Percentiles rank a stretch among this genome's conserved stretches.
Evolutionary conservation across 768 basidiomycete species (phyloP).

Genomic region (Favolaschia claudopus): DNA sequence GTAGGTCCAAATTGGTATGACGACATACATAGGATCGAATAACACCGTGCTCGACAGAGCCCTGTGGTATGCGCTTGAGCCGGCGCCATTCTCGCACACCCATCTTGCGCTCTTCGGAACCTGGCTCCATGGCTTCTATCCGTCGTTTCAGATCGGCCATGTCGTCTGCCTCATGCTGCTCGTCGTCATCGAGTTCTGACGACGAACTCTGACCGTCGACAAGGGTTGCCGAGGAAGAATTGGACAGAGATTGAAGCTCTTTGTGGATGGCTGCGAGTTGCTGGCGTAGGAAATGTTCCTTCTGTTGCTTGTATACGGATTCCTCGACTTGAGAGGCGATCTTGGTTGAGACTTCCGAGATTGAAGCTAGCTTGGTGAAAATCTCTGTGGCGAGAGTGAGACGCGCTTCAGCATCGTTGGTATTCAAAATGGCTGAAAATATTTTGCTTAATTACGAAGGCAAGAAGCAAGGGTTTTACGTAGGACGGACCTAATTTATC

Average conservation of each 20-base stretch:
- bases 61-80: conserved; percentile 86
- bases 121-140: conserved; percentile 76
- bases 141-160: conserved; percentile 73
- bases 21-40: conserved; percentile 78
- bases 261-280: conserved; percentile 83
- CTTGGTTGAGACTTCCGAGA: conserved; percentile 82
- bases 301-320: conserved; percentile 87
- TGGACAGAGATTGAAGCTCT: conserved; percentile 57
- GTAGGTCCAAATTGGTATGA: conserved; percentile 20
- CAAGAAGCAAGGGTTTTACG: conserved; percentile 31
- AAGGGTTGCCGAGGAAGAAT: conserved; percentile 7
- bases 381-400: conserved; percentile 73
- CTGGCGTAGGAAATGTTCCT: conserved; percentile 86
- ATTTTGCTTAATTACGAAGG: not conserved
- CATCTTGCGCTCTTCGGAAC: conserved; percentile 83
- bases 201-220: conserved; percentile 38
- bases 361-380: conserved; percentile 78
- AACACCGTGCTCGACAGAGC: conserved; percentile 91
- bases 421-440: conserved; percentile 64
- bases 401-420: conserved; percentile 66
- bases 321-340: conserved; percentile 84
- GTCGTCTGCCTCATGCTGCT: conserved; percentile 83
- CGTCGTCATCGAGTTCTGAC: conserved; percentile 77
- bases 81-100: conserved; percentile 85
- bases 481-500: conserved; percentile 75